Percentiles rank a stretch among this genome's conserved stretches.
phyloP scores from a whole-genome alignment of 1,284 basidiomycete genomes.

The Irpex rosettiformis region DNA sequence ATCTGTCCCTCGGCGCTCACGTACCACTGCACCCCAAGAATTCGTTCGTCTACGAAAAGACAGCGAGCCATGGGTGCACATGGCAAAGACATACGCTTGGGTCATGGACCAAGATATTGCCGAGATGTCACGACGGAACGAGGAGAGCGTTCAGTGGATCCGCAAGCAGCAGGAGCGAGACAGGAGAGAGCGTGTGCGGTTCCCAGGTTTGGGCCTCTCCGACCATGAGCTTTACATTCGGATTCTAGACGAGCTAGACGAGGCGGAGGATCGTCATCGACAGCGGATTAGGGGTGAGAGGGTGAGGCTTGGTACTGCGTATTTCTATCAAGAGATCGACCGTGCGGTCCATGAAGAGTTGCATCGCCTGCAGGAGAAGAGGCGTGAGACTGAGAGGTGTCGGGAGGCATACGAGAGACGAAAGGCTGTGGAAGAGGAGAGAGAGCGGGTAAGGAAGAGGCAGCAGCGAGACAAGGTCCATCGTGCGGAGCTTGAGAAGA shows the following conservation, averaged over 20 bases:
- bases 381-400: slow-evolving; percentile 28
- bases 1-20: slow-evolving; percentile 9
- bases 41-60: slow-evolving; percentile 16
- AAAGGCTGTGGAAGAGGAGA: slow-evolving; percentile 22
- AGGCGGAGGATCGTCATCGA: slow-evolving; percentile 37
- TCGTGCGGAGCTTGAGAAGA: slow-evolving; percentile 38
- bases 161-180: slow-evolving; percentile 41
- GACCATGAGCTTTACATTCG: slow-evolving; percentile 31
- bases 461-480: slow-evolving; percentile 35
- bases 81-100: slow-evolving; percentile 51
- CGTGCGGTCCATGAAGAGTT: slow-evolving; percentile 29
- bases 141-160: slow-evolving; percentile 60
- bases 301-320: slow-evolving; percentile 45
- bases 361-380: slow-evolving; percentile 26
- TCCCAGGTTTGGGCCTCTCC: slow-evolving; percentile 17
- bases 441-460: slow-evolving; percentile 29
- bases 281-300: slow-evolving; percentile 32
- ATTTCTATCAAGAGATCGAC: slow-evolving; percentile 32
- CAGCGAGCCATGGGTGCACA: slow-evolving; percentile 32
- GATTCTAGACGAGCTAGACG: slow-evolving; percentile 48
- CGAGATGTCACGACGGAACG: slow-evolving; percentile 39
- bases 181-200: slow-evolving; percentile 20
- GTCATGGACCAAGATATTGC: slow-evolving; percentile 48
- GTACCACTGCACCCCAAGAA: slow-evolving; percentile 8
- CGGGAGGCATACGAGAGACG: slow-evolving; percentile 35